These are phyloP conservation scores for Themeda triandra DNA, from an alignment of 176 grass and related monocot genomes.

Conservation along the genomic window DNA sequence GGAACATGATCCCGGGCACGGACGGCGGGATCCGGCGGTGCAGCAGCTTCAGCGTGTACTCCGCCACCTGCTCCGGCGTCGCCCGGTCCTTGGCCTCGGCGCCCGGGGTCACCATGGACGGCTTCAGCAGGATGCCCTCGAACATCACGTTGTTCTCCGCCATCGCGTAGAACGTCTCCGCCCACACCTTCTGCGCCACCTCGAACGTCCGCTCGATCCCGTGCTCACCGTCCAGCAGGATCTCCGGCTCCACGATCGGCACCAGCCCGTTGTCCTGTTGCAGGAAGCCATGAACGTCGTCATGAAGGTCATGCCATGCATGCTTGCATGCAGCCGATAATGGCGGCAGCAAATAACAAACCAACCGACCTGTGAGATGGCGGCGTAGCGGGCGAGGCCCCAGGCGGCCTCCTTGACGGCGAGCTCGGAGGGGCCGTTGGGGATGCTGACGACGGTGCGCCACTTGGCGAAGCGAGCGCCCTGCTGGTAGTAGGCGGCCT, in stretches of 20 bases:
- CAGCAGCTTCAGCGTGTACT: slow-evolving; percentile 62
- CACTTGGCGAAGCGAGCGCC: slow-evolving; percentile 67
- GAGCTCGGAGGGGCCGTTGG: slow-evolving; percentile 68
- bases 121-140: slow-evolving; percentile 81
- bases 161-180: slow-evolving; percentile 71
- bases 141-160: slow-evolving; percentile 70
- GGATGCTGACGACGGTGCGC: slow-evolving; percentile 83
- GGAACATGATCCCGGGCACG: slow-evolving; percentile 79
- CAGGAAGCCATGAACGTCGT: background rate
- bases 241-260: slow-evolving; percentile 85
- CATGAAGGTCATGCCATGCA: background rate
- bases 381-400: slow-evolving; percentile 73
- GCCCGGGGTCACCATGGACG: slow-evolving; percentile 77
- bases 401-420: slow-evolving; percentile 65
- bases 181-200: slow-evolving; percentile 65
- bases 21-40: slow-evolving; percentile 63
- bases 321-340: too few species aligned
- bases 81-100: slow-evolving; percentile 55
- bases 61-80: slow-evolving; percentile 56
- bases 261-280: slow-evolving; percentile 76
- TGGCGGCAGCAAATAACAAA: too few species aligned
- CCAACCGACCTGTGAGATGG: slow-evolving; percentile 32
- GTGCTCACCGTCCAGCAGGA: slow-evolving; percentile 72
- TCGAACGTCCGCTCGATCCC: slow-evolving; percentile 65
- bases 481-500: slow-evolving; percentile 63